Evolutionary conservation across 2,329 filamentous ascomycete genomes (phyloP).

Genomic region (Chaetomiaceae sp.): DNA sequence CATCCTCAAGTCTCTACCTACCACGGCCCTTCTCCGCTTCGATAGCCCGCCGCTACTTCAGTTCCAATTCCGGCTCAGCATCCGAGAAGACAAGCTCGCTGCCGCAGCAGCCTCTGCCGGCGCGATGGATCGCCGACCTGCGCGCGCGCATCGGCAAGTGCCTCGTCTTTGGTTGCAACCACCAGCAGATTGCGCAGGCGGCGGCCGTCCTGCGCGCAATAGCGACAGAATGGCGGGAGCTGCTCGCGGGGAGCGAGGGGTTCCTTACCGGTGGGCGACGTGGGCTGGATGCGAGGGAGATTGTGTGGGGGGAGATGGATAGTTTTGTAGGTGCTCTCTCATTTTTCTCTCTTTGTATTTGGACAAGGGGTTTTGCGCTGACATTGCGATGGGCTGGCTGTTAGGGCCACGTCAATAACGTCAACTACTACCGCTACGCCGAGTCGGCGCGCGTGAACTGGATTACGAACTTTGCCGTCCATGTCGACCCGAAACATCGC

Average conservation of each 20-base stretch:
- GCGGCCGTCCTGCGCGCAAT: constrained; percentile 56
- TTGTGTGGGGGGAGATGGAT: constrained; percentile 86
- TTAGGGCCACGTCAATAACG: constrained; percentile 78
- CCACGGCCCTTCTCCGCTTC: constrained; percentile 18
- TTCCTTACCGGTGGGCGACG: constrained; percentile 62
- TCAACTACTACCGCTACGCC: constrained; percentile 77
- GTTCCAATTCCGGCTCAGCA: neutral
- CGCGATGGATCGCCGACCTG: constrained; percentile 67
- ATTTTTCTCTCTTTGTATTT: too few relatives aligned
- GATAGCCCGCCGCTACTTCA: constrained; percentile 12
- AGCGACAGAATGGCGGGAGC: constrained; percentile 63
- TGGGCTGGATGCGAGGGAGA: constrained; percentile 60
- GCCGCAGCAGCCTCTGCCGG: constrained; percentile 39
- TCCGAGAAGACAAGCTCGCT: too few relatives aligned
- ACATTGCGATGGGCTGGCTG: constrained; percentile 14
- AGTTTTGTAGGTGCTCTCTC: constrained; percentile 34
- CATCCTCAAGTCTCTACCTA: neutral
- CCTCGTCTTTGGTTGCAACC: constrained; percentile 64
- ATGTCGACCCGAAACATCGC: constrained; percentile 57
- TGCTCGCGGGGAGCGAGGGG: constrained; percentile 70
- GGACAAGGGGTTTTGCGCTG: neutral
- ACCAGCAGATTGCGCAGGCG: constrained; percentile 53
- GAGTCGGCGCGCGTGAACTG: constrained; percentile 79
- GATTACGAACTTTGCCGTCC: constrained; percentile 63
- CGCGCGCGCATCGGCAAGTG: constrained; percentile 68